Evolutionary conservation across 1,284 basidiomycete genomes (phyloP).

Genomic region (Cystobasidium pallidum): DNA sequence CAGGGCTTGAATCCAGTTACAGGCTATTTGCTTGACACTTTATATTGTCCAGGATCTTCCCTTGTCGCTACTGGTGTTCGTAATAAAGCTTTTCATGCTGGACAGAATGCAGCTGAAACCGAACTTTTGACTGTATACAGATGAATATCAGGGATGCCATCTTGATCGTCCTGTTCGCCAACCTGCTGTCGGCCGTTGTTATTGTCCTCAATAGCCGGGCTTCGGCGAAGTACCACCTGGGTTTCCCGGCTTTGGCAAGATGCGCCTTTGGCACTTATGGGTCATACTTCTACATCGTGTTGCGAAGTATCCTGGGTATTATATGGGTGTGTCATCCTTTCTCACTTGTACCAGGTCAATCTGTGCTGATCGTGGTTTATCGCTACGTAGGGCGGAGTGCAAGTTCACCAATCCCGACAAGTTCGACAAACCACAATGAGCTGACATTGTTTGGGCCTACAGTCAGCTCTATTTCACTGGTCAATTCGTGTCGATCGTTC

Average conservation of each 20-base stretch:
- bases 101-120: not conserved
- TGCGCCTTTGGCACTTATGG: slow-evolving; percentile 56
- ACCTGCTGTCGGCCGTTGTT: slow-evolving; percentile 38
- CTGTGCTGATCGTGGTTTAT: not conserved
- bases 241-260: slow-evolving; percentile 55
- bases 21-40: not conserved
- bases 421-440: not conserved
- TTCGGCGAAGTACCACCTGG: slow-evolving; percentile 56
- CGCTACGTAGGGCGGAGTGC: slow-evolving; percentile 51
- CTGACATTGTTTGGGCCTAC: not conserved
- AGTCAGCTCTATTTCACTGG: slow-evolving; percentile 52
- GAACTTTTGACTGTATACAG: not conserved
- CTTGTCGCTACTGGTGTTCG: not conserved
- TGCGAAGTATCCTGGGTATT: slow-evolving; percentile 53
- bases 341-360: not conserved
- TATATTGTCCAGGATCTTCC: not conserved
- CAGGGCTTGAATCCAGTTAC: not conserved
- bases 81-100: not conserved
- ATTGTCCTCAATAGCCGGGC: slow-evolving; percentile 49
- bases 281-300: slow-evolving; percentile 55
- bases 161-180: slow-evolving; percentile 42
- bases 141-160: slow-evolving; percentile 37
- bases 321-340: slow-evolving; percentile 50
- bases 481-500: slow-evolving; percentile 53
- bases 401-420: slow-evolving; percentile 43